Evolutionary conservation across 2,329 filamentous ascomycete genomes (phyloP).

Genomic region (Monilinia fructigena): DNA sequence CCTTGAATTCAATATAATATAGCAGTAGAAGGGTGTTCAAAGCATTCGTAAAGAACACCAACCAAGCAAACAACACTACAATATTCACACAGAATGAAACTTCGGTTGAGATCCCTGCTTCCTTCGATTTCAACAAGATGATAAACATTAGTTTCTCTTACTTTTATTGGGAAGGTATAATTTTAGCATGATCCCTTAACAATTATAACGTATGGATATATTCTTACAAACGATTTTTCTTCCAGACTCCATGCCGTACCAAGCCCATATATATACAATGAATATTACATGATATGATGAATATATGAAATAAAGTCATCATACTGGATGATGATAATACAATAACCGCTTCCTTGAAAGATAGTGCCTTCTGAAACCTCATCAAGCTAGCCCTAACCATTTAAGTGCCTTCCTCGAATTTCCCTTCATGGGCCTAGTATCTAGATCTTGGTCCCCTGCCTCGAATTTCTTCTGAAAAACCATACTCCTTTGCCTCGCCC

Average conservation of each 20-base stretch:
- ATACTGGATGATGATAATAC: background rate
- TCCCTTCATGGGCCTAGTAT: conserved; percentile 25
- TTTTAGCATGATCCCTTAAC: background rate
- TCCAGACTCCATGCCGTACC: background rate
- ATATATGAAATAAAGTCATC: background rate
- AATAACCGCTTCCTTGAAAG: background rate
- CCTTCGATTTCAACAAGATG: too few species aligned
- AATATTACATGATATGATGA: background rate
- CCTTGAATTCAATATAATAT: too few species aligned
- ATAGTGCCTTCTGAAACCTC: background rate
- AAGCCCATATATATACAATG: background rate
- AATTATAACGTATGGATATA: background rate
- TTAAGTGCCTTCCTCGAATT: conserved; percentile 42
- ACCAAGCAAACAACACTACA: too few species aligned
- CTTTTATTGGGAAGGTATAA: background rate
- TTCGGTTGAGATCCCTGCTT: too few species aligned
- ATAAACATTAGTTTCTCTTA: too few species aligned
- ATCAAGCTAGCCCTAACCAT: conserved; percentile 42
- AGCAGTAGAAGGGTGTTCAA: too few species aligned
- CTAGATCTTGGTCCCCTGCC: conserved; percentile 18
- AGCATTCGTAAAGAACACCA: too few species aligned
- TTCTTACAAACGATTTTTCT: background rate
- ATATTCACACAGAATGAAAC: too few species aligned
- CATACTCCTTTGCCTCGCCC: conserved; percentile 24
- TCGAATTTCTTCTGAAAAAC: background rate